These are phyloP conservation scores for Conticribra weissflogii DNA, from an alignment of 108 stramenopile species.

Conservation along the genomic window DNA sequence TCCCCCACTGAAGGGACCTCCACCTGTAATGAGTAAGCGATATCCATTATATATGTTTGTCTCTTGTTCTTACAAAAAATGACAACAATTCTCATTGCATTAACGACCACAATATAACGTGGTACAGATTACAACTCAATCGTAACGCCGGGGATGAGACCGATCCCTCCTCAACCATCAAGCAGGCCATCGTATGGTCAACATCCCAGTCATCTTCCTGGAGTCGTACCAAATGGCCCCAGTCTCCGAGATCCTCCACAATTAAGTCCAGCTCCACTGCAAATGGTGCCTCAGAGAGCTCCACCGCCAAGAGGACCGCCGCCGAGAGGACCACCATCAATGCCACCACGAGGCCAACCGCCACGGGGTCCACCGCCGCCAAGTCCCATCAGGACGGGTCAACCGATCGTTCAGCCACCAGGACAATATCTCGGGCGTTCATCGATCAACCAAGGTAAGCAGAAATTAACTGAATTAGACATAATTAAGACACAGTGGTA, in stretches of 20 bases:
- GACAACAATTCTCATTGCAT: too few species aligned
- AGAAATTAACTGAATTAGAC: too few species aligned
- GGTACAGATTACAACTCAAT: not conserved
- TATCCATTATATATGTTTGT: not conserved
- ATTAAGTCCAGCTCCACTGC: constrained; percentile 1
- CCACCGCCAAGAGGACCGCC: constrained; percentile 53
- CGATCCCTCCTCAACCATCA: constrained; percentile 19
- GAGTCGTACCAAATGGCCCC: constrained; percentile 9
- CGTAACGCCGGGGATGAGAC: constrained; percentile 8
- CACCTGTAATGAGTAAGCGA: constrained; percentile 17
- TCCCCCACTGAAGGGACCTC: constrained; percentile 12
- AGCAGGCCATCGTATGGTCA: constrained; percentile 9
- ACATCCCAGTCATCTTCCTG: constrained; percentile 13
- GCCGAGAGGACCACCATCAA: constrained; percentile 53
- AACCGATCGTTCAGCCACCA: constrained; percentile 15
- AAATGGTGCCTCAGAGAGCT: constrained; percentile 1
- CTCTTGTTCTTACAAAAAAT: too few species aligned
- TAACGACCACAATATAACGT: too few species aligned
- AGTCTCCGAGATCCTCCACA: constrained; percentile 16
- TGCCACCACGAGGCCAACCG: constrained; percentile 55
- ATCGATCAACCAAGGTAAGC: constrained; percentile 31
- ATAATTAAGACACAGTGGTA: not conserved
- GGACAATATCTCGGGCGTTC: constrained; percentile 29
- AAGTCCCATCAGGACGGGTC: constrained; percentile 41
- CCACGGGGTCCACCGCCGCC: constrained; percentile 65